Evolutionary conservation across 2,329 filamentous ascomycete species (phyloP), one percentile per base, ranked within the genome.

Genomic region (Fusarium sp.): DNA sequence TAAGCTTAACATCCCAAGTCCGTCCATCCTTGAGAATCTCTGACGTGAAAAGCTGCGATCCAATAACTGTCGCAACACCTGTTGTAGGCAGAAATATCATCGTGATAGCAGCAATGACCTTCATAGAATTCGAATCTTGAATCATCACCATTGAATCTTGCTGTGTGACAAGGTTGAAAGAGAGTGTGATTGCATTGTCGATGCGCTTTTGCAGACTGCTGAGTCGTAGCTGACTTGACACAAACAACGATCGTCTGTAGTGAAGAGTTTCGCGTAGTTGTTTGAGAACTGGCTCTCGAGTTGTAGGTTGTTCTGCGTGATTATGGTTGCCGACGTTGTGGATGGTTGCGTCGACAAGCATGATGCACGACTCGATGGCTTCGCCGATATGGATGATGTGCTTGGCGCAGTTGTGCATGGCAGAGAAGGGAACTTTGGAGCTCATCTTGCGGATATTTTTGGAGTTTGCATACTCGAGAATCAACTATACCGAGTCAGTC

Each of bases 81-180:
- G 77, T 79, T 0, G 77, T 79, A 2, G 80, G 80, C 1, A 81
- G 47, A 60, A 81, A 81, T 8, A 81, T 53, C 57, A 81, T 74
- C 8, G 78, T 80, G 20, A 81, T 76, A 36, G 73, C 72, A 4
- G 80, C 76, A 31, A 81, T 79, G 8, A 79, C 74, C 50, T 77
- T 79, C 76, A 80, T 80, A 13, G 75, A 76, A n/a, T 72, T 76
- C 23, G 77, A 76, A 50, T 80, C 79, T 12, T 77, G 74, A 6
- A 74, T 73, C 74, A 78, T 77, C 12, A 75, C 66, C 68, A 72
- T 73, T 2, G 78, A 79, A 62, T 80, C 77, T 57, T 80, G 77
- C 50, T 79, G 77, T 2, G 79, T 76, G 7, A 80, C 75, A 0
- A 80, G 69, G 58, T 80, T 80, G 63, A 79, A 80, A 2, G 77